Base-by-base conservation (phyloP, 305 asterid genomes). In the Nicotiana rustica region DNA sequence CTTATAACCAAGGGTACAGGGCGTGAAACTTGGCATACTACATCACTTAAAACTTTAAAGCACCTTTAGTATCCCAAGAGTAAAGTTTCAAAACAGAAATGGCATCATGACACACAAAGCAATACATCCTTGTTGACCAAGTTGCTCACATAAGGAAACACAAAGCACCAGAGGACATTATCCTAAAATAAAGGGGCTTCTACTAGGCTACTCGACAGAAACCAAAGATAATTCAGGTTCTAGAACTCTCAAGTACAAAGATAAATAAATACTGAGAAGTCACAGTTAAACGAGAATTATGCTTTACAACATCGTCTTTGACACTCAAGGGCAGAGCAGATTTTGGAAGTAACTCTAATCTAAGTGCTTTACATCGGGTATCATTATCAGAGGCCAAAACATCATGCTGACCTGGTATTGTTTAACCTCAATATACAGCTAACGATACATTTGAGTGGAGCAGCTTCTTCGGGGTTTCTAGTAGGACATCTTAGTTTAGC, bases 171-270 rank as follows among this genome's bases (percentile, higher is more conserved):
- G 41, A 73, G 41, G 21, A 21, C 79, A 49, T 21, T 49, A 13
- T 21, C 64, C 25, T 14, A 73, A 73, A 14, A 36, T 0, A 3
- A 38, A 49, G 25, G 64, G 79, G 64, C 15, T 73, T 73, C 79
- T 73, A 49, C 62, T 25, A 49, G 1, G 44, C 21, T 49, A 73
- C 14, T 73, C 25, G 62, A 6, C 44, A 49, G 79, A 73, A 47
- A 73, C 64, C 64, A 73, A 73, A 49, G 41, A 49, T 73, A 64
- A 47, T 49, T 71, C 19, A 71, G 61, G 14, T 71, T 71, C 79
- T 44, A 19, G 21, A 71, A 71, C 15, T 25, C 15, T 0, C 0
- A 21, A 25, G 36, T 49, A 49, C 15, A 73, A 70, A 6, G 15
- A 73, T 49, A 73, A 49, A 21, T 47, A 57, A 49, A 21, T 47